phyloP scores from a whole-genome alignment of 495 filamentous ascomycete species.

The Jackrogersella multiformis region DNA sequence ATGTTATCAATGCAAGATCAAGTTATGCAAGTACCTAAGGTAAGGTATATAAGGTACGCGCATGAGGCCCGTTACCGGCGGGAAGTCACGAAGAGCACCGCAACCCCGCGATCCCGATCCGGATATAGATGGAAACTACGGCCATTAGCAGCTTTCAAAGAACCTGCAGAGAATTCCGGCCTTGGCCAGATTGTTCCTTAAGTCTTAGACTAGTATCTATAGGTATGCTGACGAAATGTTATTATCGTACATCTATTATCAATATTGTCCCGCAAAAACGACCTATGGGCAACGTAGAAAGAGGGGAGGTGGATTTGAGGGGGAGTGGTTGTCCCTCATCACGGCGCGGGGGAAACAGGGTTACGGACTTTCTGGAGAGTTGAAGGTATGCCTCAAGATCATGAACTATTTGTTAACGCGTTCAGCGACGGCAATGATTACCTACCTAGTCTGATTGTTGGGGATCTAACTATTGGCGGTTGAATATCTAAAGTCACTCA shows the following conservation, averaged over 20 bases:
- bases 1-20: too few relatives aligned
- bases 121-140: background rate
- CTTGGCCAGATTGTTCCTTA: background rate
- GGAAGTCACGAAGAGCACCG: slow-evolving; percentile 2
- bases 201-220: too few relatives aligned
- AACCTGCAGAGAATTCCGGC: background rate
- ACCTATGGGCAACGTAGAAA: slow-evolving; percentile 1
- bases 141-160: background rate
- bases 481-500: background rate
- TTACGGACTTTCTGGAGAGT: background rate
- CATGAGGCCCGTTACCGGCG: background rate
- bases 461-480: background rate
- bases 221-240: too few relatives aligned
- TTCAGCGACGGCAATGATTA: background rate
- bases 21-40: too few relatives aligned
- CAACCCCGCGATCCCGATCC: background rate
- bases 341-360: background rate
- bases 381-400: background rate
- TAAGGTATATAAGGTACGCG: too few relatives aligned
- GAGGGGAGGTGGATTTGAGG: background rate
- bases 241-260: too few relatives aligned
- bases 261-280: too few relatives aligned
- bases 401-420: background rate
- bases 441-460: background rate
- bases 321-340: too few relatives aligned